Conservation (phyloP, 129 eudicot species). For the Tagetes erecta region DNA sequence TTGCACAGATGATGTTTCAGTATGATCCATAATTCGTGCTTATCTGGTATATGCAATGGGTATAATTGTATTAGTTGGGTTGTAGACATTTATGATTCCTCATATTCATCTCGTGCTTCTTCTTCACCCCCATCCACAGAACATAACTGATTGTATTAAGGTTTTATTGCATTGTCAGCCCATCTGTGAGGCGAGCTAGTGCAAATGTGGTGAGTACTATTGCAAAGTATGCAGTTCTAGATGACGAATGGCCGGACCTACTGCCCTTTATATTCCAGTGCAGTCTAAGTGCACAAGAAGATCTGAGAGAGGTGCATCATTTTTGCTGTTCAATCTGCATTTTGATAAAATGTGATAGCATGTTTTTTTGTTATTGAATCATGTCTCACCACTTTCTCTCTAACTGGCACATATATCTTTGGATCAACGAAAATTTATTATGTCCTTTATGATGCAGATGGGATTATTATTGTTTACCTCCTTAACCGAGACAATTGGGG, state of each 20-base stretch:
- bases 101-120: conserved; percentile 9
- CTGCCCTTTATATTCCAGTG: conserved; percentile 83
- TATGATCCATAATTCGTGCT: neutral
- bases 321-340: conserved; percentile 8
- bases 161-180: conserved; percentile 50
- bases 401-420: neutral
- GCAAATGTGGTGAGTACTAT: conserved; percentile 89
- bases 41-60: neutral
- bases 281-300: conserved; percentile 92
- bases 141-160: conserved; percentile 19
- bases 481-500: conserved; percentile 81
- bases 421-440: conserved; percentile 27
- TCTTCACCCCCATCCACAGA: conserved; percentile 8
- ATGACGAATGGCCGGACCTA: conserved; percentile 94
- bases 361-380: neutral
- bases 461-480: conserved; percentile 89
- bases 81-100: conserved; percentile 1
- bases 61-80: conserved; percentile 18
- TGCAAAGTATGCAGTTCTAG: conserved; percentile 90
- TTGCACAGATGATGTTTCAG: neutral
- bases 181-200: conserved; percentile 95
- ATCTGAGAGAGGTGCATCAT: conserved; percentile 74
- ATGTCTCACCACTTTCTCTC: conserved; percentile 1
- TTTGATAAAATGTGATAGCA: neutral
- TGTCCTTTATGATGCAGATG: conserved; percentile 53